A percentile compares a stretch with the other conserved stretches of the same genome.
phyloP scores from a whole-genome alignment of 2,329 filamentous ascomycete species.

The Chaetomiaceae sp. region DNA sequence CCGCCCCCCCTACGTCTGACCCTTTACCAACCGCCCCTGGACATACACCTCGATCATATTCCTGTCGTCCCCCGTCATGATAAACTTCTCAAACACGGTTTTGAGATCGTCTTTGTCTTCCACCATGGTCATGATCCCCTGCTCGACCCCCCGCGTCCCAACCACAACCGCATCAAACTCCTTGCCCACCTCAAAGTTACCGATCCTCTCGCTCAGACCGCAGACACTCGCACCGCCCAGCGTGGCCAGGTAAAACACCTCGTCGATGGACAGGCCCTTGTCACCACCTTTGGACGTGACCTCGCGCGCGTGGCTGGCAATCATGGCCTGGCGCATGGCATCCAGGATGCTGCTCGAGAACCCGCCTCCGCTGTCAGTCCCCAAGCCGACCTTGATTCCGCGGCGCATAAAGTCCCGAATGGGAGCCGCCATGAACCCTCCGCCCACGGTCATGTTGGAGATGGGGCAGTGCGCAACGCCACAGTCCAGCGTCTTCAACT shows the following conservation, averaged over 20 bases:
- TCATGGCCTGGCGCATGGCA: slow-evolving; percentile 53
- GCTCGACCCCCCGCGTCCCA: slow-evolving; percentile 32
- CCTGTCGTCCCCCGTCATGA: slow-evolving; percentile 62
- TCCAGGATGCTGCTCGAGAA: slow-evolving; percentile 57
- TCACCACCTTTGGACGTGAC: slow-evolving; percentile 38
- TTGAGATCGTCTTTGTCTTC: slow-evolving; percentile 44
- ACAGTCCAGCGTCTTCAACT: slow-evolving; percentile 44
- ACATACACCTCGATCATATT: slow-evolving; percentile 56
- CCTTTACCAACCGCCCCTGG: slow-evolving; percentile 34
- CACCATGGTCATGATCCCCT: slow-evolving; percentile 47
- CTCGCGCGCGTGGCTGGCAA: slow-evolving; percentile 47
- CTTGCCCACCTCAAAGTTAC: slow-evolving; percentile 55
- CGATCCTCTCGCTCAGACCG: slow-evolving; percentile 47
- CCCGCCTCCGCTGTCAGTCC: slow-evolving; percentile 60
- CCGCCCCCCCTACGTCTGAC: not conserved
- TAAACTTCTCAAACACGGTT: slow-evolving; percentile 56
- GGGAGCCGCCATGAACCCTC: slow-evolving; percentile 58
- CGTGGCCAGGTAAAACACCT: slow-evolving; percentile 57
- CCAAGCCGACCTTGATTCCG: slow-evolving; percentile 61
- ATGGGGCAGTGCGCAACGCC: slow-evolving; percentile 62
- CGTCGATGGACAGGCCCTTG: slow-evolving; percentile 43
- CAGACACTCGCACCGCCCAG: slow-evolving; percentile 57
- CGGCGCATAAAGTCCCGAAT: slow-evolving; percentile 52
- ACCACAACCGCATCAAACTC: slow-evolving; percentile 57
- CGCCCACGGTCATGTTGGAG: slow-evolving; percentile 58